Conservation (phyloP, 495 filamentous ascomycete species). For the Aspergillus wentii region DNA sequence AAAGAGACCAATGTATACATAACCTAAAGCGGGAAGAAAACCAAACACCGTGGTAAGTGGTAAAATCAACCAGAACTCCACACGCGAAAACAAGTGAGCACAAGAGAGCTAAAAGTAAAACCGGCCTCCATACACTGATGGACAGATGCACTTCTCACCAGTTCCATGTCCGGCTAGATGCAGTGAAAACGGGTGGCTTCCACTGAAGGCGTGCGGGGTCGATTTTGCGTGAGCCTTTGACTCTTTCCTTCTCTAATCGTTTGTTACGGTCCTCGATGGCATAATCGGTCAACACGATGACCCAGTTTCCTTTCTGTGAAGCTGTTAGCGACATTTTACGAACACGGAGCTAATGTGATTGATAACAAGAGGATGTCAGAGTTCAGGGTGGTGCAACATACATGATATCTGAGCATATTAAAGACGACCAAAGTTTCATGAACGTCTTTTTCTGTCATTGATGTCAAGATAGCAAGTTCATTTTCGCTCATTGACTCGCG, state of each 20-base stretch:
- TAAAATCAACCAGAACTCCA: too few relatives aligned
- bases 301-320: slow-evolving; percentile 79
- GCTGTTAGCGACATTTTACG: slow-evolving; percentile 21
- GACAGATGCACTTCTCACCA: slow-evolving; percentile 74
- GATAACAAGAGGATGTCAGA: too few relatives aligned
- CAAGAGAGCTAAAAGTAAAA: neutral
- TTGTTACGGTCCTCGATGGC: slow-evolving; percentile 72
- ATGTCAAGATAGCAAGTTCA: slow-evolving; percentile 66
- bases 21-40: too few relatives aligned
- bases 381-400: too few relatives aligned
- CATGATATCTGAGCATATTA: slow-evolving; percentile 89
- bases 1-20: too few relatives aligned
- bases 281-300: slow-evolving; percentile 79
- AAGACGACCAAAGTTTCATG: slow-evolving; percentile 87
- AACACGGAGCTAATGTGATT: too few relatives aligned
- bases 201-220: slow-evolving; percentile 76
- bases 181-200: slow-evolving; percentile 95
- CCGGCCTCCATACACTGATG: too few relatives aligned
- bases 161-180: slow-evolving; percentile 86
- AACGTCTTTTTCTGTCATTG: slow-evolving; percentile 95
- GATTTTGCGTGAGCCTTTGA: slow-evolving; percentile 70
- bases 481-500: slow-evolving; percentile 72
- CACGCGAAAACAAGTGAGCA: too few relatives aligned
- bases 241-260: slow-evolving; percentile 67
- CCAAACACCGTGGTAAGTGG: too few relatives aligned